Base-by-base conservation (phyloP, 768 basidiomycete species). In the Astraeus odoratus region DNA sequence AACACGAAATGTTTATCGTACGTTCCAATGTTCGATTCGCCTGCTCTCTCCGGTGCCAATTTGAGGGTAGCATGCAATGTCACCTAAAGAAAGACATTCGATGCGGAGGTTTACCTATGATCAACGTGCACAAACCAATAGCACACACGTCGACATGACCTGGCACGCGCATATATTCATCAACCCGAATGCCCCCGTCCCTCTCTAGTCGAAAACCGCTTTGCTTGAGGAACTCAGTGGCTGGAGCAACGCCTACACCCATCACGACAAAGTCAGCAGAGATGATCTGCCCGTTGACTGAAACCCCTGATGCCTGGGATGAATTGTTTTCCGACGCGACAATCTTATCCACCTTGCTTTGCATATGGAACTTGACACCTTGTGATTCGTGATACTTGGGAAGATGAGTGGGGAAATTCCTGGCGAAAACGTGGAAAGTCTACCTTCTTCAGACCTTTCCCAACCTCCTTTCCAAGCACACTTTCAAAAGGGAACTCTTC, bases 21-120 rank as follows among this genome's bases (percentile, higher is more conserved):
- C 89, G 66, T 91, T 91, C 90, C 92, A 95, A 64, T 95, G 92
- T 64, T 95, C 91, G 46, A 94, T 81, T 39, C 90, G 67, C 22
- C 68, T 68, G 34, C 66, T 60, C 35, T 69, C 71, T 12, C 82
- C 80, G 6, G 67, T 70, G 23, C 66, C 61, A 3, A 66, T 61
- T 46, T 85, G 80, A 8, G 86, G 85, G 63, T 87, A 89, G 31
- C 78, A 71, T 1, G 89, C 89, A 55, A 94, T 86, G 63, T 92
- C 90, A 45, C 84, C 83, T 77, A 57, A 44, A 9, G 9, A 35
- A 9, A 39, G 36, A 18, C 13, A 23, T 39, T 13, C 15, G 13
- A 20, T 9, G 8, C 18, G 9, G 47, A n/a, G 19, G 29, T 47
- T 23, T 26, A 33, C 33, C 16, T 9, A 38, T 37, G 41, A 47